Evolutionary conservation across 306 rosid genomes (phyloP), one percentile per base, ranked within the genome.

Genomic region (Fragaria nilgerrensis): DNA sequence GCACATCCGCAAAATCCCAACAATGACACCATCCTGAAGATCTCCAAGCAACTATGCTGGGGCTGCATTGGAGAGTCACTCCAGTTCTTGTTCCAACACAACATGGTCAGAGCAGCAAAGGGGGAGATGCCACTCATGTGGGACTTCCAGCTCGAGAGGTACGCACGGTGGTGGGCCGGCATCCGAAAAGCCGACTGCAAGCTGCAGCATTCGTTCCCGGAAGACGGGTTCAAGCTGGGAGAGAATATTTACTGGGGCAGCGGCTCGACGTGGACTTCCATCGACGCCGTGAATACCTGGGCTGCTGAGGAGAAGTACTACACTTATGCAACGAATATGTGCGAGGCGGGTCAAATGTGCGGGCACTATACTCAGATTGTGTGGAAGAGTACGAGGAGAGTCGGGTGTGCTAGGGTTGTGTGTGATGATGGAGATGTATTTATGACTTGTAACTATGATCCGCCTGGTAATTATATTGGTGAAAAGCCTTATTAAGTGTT

Each of bases 361-460:
- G 98, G 98, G 7, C 98, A 93, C 75, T 93, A 89, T 68, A 93
- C 98, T 41, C 98, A 93, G 55, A 88, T 93, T 0, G 98, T 93
- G 78, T 93, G 98, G 98, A 83, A 84, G 75, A 85, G 17, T 52
- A 93, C 96, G 0, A 79, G 81, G 23, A 89, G 91, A 39, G 69
- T 93, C 50, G 98, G 95, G 5, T 93, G 98, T 75, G 96, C 93
- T 13, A 70, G 98, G 9, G 90, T 82, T 47, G 89, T 88, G 6
- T 93, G 98, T 13, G 93, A 89, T 27, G 82, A 69, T 76, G 98
- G 93, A 11, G 96, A 93, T 79, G 93, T 91, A 7, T 93, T 93
- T 64, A 93, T 93, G 89, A 93, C 95, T 45, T 93, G 98, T 75
- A 93, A 93, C 23, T 93, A 93, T 79, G 95, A 91, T 48, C 98